phyloP scores from a whole-genome alignment of 768 basidiomycete genomes.

The Naematelia aurantialba region DNA sequence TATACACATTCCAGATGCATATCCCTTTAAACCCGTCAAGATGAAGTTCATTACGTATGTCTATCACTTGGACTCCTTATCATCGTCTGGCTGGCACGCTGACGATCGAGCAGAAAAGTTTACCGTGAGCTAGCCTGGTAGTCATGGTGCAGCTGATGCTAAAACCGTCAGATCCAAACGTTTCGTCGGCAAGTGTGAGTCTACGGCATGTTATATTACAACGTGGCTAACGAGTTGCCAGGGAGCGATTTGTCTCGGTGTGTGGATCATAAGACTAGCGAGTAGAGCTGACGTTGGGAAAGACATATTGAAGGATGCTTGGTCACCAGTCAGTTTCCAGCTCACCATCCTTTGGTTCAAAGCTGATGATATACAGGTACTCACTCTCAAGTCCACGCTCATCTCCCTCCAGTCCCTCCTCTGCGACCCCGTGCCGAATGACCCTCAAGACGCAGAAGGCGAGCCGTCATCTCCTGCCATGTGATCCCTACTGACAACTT shows the following conservation, averaged over 20 bases:
- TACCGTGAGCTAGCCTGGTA: conserved; percentile 55
- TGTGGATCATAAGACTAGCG: conserved; percentile 43
- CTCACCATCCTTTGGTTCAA: not conserved
- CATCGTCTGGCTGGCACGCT: not conserved
- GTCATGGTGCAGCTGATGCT: conserved; percentile 8
- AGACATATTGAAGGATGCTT: conserved; percentile 60
- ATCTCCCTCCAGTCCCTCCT: conserved; percentile 90
- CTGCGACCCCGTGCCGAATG: conserved; percentile 89
- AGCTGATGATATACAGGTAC: conserved; percentile 61
- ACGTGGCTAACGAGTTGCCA: conserved; percentile 6
- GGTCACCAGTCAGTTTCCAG: conserved; percentile 34
- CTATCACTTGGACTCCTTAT: not conserved
- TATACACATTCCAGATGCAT: conserved; percentile 81
- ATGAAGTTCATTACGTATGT: conserved; percentile 88
- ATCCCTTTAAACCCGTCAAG: conserved; percentile 74
- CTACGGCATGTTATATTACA: not conserved
- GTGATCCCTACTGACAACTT: not conserved
- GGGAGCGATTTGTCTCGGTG: conserved; percentile 91
- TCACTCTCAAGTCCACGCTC: conserved; percentile 91
- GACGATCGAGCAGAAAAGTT: conserved; percentile 58
- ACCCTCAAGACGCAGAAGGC: conserved; percentile 91
- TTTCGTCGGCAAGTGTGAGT: conserved; percentile 73
- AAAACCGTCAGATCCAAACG: conserved; percentile 64
- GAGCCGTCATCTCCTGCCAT: conserved; percentile 6
- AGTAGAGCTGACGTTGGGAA: not conserved